Percentiles rank a stretch among this genome's conserved stretches.
Conservation (phyloP, 257 asterid species). For the Solanum sitiens region DNA sequence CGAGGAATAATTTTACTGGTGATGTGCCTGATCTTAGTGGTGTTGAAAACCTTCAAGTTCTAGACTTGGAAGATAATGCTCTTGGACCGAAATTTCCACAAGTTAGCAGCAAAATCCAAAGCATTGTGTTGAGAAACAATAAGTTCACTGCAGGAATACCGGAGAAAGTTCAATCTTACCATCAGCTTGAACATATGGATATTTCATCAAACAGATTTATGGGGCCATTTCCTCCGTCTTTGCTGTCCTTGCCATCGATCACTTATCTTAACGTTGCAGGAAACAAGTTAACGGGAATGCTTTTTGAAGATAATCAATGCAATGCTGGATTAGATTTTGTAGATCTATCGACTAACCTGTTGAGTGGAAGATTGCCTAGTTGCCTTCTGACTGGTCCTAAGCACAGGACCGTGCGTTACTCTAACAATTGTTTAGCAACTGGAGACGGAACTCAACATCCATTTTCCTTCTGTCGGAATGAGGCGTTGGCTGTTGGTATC, state of each 20-base stretch:
- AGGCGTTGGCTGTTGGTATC: conserved; percentile 78
- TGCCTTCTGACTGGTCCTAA: conserved; percentile 34
- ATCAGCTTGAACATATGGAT: conserved; percentile 50
- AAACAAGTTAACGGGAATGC: conserved; percentile 68
- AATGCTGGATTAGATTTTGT: conserved; percentile 39
- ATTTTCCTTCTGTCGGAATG: conserved; percentile 49
- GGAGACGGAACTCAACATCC: conserved; percentile 48
- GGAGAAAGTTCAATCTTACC: conserved; percentile 36
- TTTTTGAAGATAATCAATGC: conserved; percentile 45
- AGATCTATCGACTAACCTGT: conserved; percentile 57
- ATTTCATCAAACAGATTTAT: conserved; percentile 65
- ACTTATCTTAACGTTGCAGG: conserved; percentile 40
- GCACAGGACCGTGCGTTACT: conserved; percentile 23
- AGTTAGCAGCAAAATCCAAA: conserved; percentile 33
- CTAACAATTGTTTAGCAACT: conserved; percentile 45
- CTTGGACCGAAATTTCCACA: conserved; percentile 74
- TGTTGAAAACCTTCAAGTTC: conserved; percentile 57
- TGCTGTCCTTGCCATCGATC: conserved; percentile 65
- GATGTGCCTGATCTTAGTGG: conserved; percentile 65
- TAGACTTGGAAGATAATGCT: conserved; percentile 47
- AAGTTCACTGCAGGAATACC: conserved; percentile 57
- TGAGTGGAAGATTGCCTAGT: conserved; percentile 64
- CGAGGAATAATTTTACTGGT: conserved; percentile 61
- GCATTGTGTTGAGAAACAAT: conserved; percentile 48
- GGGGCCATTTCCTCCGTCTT: conserved; percentile 61